phyloP scores from a whole-genome alignment of 23 red algal species.

The Cyanidiococcus yangmingshanensis region DNA sequence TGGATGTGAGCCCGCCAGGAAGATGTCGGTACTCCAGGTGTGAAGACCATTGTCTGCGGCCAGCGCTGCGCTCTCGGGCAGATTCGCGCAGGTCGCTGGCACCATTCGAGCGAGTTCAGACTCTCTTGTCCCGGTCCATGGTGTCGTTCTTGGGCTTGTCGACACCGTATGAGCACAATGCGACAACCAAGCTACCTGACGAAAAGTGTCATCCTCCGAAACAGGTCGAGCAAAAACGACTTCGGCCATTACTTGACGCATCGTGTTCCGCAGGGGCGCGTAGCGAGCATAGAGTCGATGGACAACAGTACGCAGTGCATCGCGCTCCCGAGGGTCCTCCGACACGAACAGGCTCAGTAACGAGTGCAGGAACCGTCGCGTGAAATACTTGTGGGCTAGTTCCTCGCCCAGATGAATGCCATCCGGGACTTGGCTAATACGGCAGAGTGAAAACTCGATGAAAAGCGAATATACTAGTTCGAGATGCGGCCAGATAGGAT shows the following conservation, averaged over 20 bases:
- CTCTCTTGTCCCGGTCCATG: not conserved
- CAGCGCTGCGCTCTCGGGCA: conserved; percentile 9
- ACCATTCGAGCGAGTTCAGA: not conserved
- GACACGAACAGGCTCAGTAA: conserved; percentile 2
- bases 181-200: not conserved
- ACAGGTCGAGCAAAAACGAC: conserved; percentile 18
- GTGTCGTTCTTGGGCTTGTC: not conserved
- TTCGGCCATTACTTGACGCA: conserved; percentile 15
- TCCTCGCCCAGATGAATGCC: not conserved
- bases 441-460: conserved; percentile 24
- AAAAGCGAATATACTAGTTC: conserved; percentile 28
- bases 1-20: not conserved
- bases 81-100: not conserved
- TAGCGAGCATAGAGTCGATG: conserved; percentile 30
- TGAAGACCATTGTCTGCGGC: not conserved
- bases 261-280: conserved; percentile 1
- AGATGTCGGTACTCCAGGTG: not conserved
- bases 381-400: not conserved
- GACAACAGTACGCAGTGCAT: conserved; percentile 24
- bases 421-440: conserved; percentile 10
- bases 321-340: conserved; percentile 20
- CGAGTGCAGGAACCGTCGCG: not conserved
- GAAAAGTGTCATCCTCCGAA: conserved; percentile 13
- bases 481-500: conserved; percentile 23
- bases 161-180: not conserved